Conservation (phyloP, 2,329 filamentous ascomycete genomes). For the Knufia petricola region DNA sequence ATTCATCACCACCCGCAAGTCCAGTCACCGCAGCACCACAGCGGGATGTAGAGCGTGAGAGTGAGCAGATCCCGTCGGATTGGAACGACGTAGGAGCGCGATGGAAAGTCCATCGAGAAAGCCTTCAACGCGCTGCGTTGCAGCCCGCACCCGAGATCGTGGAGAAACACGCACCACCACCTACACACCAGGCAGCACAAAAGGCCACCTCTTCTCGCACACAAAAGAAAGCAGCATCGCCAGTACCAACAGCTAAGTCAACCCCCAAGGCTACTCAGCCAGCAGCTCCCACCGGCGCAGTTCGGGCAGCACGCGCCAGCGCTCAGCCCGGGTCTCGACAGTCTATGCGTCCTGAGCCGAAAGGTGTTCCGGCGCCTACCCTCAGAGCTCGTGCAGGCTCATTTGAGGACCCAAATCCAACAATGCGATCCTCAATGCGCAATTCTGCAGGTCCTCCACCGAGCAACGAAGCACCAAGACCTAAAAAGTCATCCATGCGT, state of each 20-base stretch:
- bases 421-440: not conserved
- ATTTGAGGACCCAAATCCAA: not conserved
- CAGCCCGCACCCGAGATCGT: constrained; percentile 4
- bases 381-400: not conserved
- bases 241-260: not conserved
- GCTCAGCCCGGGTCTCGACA: not conserved
- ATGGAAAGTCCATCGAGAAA: constrained; percentile 23
- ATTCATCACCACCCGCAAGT: constrained; percentile 7
- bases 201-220: not conserved
- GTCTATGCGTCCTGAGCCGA: constrained; percentile 15
- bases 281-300: constrained; percentile 11
- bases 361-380: not conserved
- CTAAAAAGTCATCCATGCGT: not conserved
- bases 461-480: too few relatives aligned
- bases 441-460: not conserved
- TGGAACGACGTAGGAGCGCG: constrained; percentile 25
- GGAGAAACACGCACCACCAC: not conserved
- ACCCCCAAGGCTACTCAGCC: constrained; percentile 13
- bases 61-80: constrained; percentile 12
- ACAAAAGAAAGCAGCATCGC: not conserved
- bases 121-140: constrained; percentile 10
- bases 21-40: constrained; percentile 17
- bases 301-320: not conserved
- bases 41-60: not conserved
- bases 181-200: not conserved